These are phyloP conservation scores for Gliomastix tumulicola DNA, from an alignment of 2,329 filamentous ascomycete genomes.

Conservation along the genomic window DNA sequence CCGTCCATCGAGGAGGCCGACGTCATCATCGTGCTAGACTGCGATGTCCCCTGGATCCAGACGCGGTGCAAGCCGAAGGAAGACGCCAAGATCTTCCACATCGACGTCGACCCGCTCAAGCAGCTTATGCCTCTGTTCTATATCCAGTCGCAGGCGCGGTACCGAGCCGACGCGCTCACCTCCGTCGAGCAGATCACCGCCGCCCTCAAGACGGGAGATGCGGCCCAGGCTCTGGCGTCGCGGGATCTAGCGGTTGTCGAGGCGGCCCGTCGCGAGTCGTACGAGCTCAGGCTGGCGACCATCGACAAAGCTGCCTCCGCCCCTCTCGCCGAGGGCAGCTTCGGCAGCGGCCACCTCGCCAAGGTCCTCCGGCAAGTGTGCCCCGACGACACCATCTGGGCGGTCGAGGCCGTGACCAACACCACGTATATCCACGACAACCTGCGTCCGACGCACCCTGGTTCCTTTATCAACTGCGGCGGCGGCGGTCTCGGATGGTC, in stretches of 20 bases:
- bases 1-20: conserved; percentile 70
- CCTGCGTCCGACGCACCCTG: conserved; percentile 57
- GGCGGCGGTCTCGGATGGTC: conserved; percentile 73
- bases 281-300: conserved; percentile 49
- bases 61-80: conserved; percentile 57
- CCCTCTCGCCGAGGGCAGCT: conserved; percentile 51
- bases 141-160: conserved; percentile 57
- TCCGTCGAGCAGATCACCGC: conserved; percentile 63
- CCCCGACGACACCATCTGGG: conserved; percentile 54
- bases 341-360: conserved; percentile 23
- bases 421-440: conserved; percentile 60
- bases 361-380: conserved; percentile 12
- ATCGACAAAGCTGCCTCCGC: conserved; percentile 47
- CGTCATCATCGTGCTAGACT: conserved; percentile 78
- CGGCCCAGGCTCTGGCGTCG: conserved; percentile 12
- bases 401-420: conserved; percentile 69
- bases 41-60: conserved; percentile 88
- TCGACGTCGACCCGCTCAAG: conserved; percentile 61
- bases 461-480: conserved; percentile 71
- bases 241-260: conserved; percentile 13
- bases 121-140: conserved; percentile 73
- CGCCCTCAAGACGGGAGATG: conserved; percentile 34
- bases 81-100: conserved; percentile 53
- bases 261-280: conserved; percentile 45
- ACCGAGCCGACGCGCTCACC: conserved; percentile 57